Evolutionary conservation across 2,329 filamentous ascomycete genomes (phyloP), one percentile per base, ranked within the genome.

Genomic region (Boeremia lycopersici): DNA sequence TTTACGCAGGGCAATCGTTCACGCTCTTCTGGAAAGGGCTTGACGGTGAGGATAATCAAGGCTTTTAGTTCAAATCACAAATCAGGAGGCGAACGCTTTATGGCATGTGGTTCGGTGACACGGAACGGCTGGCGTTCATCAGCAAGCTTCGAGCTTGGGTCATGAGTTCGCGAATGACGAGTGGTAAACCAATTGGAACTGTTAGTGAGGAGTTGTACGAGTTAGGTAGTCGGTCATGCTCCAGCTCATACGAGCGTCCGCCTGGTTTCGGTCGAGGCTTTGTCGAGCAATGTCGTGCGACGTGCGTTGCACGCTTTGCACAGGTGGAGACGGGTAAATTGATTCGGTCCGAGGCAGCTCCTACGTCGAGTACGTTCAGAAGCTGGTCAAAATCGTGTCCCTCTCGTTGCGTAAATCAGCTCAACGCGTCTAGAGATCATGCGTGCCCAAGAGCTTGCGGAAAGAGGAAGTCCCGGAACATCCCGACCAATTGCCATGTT

Each of bases 271-370:
- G 47, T 42, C 38, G 38, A 36, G 26, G 34, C 30, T 31, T 55
- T 25, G 46, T 49, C 52, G 47, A 50, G 52, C 52, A 45, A 48
- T 49, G 46, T 50, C 52, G 46, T 55, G 47, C 52, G 42, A 50
- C 52, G 12, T 47, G 30, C 41, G 30, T 47, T 31, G 46, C 42
- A 46, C 46, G 47, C 46, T 55, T 31, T 46, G 42, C 30, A 46
- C 35, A 46, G 36, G 52, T 55, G 52, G 52, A 43, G 52, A 47
- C 52, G 52, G 52, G 15, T 55, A 50, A 46, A 55, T 43, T 42
- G 17, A 50, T 50, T 55, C 46, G 52, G 41, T 50, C 52, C 52
- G 52, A 49, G 31, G 41, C 52, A 47, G n/a, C 36, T 25, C 38
- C 17, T 25, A 41, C 10, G 25, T 50, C 45, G 31, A 25, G 30